Percentiles rank a stretch among this genome's conserved stretches.
Conservation (phyloP, 257 asterid species). For the Handroanthus guayacan region DNA sequence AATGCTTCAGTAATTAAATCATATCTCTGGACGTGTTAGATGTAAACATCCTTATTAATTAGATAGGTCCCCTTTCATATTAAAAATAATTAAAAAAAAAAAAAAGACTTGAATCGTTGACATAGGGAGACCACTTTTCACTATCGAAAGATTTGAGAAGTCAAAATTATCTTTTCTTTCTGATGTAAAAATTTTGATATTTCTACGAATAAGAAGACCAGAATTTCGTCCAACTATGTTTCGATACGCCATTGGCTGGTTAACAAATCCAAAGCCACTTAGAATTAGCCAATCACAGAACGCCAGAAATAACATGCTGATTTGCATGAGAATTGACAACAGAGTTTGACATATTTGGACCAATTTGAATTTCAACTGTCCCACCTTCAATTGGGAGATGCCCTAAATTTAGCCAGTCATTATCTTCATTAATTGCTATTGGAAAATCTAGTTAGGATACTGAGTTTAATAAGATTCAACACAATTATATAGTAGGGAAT, state of each 20-base stretch:
- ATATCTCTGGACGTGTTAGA: no score
- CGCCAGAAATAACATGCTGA: slow-evolving; percentile 48
- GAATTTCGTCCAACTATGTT: slow-evolving; percentile 29
- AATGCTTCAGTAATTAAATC: no score
- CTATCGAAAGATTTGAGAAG: neutral
- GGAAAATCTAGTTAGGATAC: slow-evolving; percentile 27
- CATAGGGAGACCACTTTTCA: neutral
- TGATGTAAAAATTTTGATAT: neutral
- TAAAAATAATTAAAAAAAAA: neutral
- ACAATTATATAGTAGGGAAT: slow-evolving; percentile 22
- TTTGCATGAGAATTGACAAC: slow-evolving; percentile 52
- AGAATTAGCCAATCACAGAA: slow-evolving; percentile 41
- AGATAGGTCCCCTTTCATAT: no score
- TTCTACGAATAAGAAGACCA: neutral
- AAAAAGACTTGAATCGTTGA: neutral
- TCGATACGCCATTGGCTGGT: slow-evolving; percentile 44
- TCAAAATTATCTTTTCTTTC: neutral
- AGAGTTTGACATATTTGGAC: slow-evolving; percentile 38
- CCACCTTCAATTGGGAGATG: slow-evolving; percentile 33
- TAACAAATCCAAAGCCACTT: slow-evolving; percentile 36
- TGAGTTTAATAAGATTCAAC: neutral
- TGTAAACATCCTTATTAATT: no score
- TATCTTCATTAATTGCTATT: slow-evolving; percentile 29
- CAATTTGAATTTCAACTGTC: slow-evolving; percentile 21
- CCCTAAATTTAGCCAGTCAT: slow-evolving; percentile 37